Percentiles rank a stretch among this genome's conserved stretches.
phyloP scores from a whole-genome alignment of 257 asterid genomes.

The Solanum bukasovii region DNA sequence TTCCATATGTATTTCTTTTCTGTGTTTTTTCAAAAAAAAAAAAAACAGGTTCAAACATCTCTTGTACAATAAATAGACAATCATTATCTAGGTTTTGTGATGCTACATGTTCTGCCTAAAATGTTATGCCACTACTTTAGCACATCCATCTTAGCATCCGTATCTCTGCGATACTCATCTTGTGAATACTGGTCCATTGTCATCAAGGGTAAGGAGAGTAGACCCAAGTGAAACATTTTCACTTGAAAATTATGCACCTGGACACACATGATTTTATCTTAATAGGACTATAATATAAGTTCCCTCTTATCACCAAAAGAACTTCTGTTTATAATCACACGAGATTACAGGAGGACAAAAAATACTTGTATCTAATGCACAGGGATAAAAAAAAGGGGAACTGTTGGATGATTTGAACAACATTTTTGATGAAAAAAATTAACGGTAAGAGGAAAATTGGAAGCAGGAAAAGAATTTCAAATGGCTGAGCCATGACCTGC shows the following conservation, averaged over 20 bases:
- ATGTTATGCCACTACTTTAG: not conserved
- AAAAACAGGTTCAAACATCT: too few relatives aligned
- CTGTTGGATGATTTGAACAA: slow-evolving; percentile 18
- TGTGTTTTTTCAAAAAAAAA: too few relatives aligned
- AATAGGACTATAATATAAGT: not conserved
- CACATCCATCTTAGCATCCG: not conserved
- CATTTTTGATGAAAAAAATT: too few relatives aligned
- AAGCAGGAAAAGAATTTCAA: too few relatives aligned
- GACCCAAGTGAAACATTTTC: not conserved
- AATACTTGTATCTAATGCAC: not conserved
- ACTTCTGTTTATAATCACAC: not conserved
- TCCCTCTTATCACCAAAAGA: not conserved
- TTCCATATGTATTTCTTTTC: not conserved
- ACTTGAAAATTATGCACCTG: not conserved
- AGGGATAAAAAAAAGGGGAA: slow-evolving; percentile 39
- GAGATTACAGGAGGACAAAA: not conserved
- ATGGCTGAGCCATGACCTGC: too few relatives aligned
- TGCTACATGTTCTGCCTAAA: not conserved
- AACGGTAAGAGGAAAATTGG: too few relatives aligned
- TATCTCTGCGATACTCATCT: not conserved
- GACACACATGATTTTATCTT: not conserved
- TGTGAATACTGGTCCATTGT: not conserved
- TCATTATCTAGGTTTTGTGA: not conserved
- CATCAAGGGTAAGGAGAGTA: not conserved
- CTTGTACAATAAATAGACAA: not conserved